Evolutionary conservation across 1,284 basidiomycete genomes (phyloP), one percentile per base, ranked within the genome.

Genomic region (Trichosporon asahii): DNA sequence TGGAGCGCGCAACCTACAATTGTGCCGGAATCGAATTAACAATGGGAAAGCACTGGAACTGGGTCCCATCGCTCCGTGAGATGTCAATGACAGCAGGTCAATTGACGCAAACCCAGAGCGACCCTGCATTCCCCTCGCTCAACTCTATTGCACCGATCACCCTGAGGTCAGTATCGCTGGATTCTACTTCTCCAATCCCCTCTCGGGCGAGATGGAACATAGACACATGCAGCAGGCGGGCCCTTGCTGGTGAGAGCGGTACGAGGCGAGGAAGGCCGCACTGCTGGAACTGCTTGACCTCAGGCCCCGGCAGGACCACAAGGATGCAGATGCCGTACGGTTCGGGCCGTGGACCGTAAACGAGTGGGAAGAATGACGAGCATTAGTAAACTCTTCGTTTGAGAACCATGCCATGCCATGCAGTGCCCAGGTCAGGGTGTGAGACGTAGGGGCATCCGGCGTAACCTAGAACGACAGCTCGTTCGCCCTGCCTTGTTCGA

Each of bases 281-380:
- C n/a, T n/a, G n/a, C n/a, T n/a, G n/a, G n/a, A n/a, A n/a, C n/a
- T n/a, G n/a, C n/a, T n/a, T n/a, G n/a, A n/a, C n/a, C n/a, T n/a
- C n/a, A n/a, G n/a, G n/a, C 57, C 57, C 57, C 57, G n/a, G 29
- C 57, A n/a, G 29, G 29, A 44, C 12, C 27, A 29, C 57, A 11
- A 61, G 27, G 21, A 25, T 25, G 8, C 57, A 61, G 57, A 61
- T 61, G 57, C 57, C 57, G 57, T 61, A 61, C 27, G 1, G 29
- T 61, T 15, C 57, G 57, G 57, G 57, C 29, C 29, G 57, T 61
- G 57, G 29, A 11, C 57, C 57, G 57, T 61, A 61, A 31, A 61
- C 27, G 57, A 61, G 57, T 61, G 57, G 57, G 57, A 61, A 61
- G 57, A 15, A 61, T 61, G 57, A 61, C 57, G 57, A 61, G 57